Evolutionary conservation across 495 filamentous ascomycete species (phyloP).

Genomic region (Halenospora varia): DNA sequence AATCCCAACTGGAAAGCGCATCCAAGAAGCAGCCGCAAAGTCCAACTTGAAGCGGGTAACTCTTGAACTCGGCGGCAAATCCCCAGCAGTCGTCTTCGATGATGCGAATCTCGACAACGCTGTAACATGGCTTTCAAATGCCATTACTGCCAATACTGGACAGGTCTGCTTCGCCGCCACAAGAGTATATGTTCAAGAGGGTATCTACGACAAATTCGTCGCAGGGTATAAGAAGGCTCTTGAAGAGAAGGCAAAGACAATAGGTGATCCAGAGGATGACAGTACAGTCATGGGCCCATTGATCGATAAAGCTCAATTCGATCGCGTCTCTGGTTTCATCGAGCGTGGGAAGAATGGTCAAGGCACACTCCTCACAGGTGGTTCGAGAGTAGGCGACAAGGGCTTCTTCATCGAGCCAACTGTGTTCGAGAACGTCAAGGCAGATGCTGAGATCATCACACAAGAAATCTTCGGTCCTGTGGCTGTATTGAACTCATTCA

Average conservation of each 20-base stretch:
- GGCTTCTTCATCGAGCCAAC: constrained; percentile 46
- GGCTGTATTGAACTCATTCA: constrained; percentile 43
- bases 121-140: constrained; percentile 36
- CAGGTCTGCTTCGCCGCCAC: constrained; percentile 51
- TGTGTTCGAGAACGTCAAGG: constrained; percentile 40
- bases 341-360: constrained; percentile 56
- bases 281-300: constrained; percentile 61
- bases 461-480: constrained; percentile 55
- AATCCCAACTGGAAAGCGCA: constrained; percentile 50
- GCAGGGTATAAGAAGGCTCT: constrained; percentile 28
- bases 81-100: constrained; percentile 56
- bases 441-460: constrained; percentile 39
- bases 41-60: constrained; percentile 60
- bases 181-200: constrained; percentile 50
- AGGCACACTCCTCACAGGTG: constrained; percentile 54
- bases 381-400: constrained; percentile 44
- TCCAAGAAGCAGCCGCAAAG: constrained; percentile 56
- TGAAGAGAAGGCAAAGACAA: constrained; percentile 27
- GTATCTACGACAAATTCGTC: constrained; percentile 49
- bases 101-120: constrained; percentile 59
- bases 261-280: constrained; percentile 57
- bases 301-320: constrained; percentile 58
- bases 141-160: constrained; percentile 46
- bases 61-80: constrained; percentile 64
- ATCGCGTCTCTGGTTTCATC: constrained; percentile 60